These are phyloP conservation scores for Selenicereus undatus DNA, from an alignment of 148 eudicot genomes.

Conservation along the genomic window DNA sequence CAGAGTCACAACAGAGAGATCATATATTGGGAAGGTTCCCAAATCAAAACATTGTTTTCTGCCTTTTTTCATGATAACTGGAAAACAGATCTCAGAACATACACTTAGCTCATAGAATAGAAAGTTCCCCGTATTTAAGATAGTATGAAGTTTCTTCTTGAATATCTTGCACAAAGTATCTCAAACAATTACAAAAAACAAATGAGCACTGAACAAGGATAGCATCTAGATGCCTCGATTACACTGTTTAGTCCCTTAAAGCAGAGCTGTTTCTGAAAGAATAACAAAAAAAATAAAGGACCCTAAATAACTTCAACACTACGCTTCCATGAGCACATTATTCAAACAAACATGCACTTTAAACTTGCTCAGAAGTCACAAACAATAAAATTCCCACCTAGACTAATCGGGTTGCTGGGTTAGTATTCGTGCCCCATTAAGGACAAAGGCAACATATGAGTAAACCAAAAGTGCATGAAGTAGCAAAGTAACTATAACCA, in stretches of 20 bases:
- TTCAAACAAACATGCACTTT: background rate
- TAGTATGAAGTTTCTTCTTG: background rate
- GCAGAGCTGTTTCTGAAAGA: background rate
- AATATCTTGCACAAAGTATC: background rate
- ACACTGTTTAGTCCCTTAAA: background rate
- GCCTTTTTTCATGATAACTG: background rate
- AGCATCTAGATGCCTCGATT: background rate
- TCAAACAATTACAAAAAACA: background rate
- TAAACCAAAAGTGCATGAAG: background rate
- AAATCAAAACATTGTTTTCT: background rate
- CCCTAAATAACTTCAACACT: no score
- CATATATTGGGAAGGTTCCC: slow-evolving; percentile 6
- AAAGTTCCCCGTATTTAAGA: background rate
- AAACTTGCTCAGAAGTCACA: background rate
- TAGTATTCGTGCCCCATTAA: background rate
- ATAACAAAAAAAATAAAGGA: background rate
- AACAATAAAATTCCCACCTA: background rate
- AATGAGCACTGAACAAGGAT: background rate
- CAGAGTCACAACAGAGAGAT: background rate
- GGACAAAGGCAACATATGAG: background rate
- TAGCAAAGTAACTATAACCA: background rate
- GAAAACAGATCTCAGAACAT: no score
- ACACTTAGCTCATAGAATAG: background rate
- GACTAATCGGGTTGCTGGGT: no score
- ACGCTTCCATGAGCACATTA: background rate